Evolutionary conservation across 495 filamentous ascomycete genomes (phyloP).

Genomic region (Podospora pseudocomata): DNA sequence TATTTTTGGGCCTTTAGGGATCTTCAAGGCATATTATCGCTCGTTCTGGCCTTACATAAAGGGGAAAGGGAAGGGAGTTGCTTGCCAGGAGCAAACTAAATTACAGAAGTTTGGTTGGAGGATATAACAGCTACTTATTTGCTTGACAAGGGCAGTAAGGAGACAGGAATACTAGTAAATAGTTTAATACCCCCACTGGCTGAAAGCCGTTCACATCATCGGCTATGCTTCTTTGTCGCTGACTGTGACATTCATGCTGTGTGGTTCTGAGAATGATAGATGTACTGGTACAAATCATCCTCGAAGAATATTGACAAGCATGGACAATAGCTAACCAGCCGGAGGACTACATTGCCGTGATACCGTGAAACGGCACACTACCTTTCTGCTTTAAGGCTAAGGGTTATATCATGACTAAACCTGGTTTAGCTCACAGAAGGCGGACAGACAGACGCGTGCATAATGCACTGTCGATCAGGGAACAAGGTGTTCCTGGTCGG

Average conservation of each 20-base stretch:
- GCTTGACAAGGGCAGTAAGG: not conserved
- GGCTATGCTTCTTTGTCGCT: not conserved
- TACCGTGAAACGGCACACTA: not conserved
- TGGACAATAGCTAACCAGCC: not conserved
- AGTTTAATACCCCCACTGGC: not conserved
- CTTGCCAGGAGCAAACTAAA: constrained; percentile 18
- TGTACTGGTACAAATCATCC: not conserved
- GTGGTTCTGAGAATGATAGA: not conserved
- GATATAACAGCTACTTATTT: not conserved
- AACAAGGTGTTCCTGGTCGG: not conserved
- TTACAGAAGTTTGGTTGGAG: not conserved
- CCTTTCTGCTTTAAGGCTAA: not conserved
- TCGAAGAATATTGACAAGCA: too few species aligned
- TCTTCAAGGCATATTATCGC: constrained; percentile 6
- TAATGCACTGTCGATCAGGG: not conserved
- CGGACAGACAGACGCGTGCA: not conserved
- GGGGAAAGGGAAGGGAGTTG: not conserved
- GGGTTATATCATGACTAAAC: not conserved
- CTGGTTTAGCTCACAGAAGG: not conserved
- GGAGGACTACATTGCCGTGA: not conserved
- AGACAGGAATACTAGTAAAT: not conserved
- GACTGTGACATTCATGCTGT: not conserved
- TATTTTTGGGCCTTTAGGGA: not conserved
- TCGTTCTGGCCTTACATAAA: constrained; percentile 7
- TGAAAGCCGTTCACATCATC: not conserved